phyloP scores from a whole-genome alignment of 208 protist genomes.

The Acanthamoeba royreba region DNA sequence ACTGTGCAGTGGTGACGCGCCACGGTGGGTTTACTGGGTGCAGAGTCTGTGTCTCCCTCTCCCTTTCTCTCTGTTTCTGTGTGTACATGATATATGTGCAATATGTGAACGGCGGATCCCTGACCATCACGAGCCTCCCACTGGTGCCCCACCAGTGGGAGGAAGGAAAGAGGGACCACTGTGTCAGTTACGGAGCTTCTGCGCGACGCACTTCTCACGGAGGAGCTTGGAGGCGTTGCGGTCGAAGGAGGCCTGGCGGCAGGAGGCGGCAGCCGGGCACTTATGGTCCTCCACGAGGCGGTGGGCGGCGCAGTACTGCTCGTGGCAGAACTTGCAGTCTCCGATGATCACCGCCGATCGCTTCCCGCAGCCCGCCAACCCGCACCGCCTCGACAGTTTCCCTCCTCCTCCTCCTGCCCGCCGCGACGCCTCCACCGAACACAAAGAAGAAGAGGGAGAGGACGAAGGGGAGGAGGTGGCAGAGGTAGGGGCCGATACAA shows the following conservation, averaged over 20 bases:
- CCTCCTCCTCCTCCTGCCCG: too few species aligned
- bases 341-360: slow-evolving; percentile 68
- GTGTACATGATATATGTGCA: too few species aligned
- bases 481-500: not conserved
- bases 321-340: slow-evolving; percentile 73
- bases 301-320: slow-evolving; percentile 66
- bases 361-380: slow-evolving; percentile 57
- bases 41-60: too few species aligned
- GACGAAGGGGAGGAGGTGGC: not conserved
- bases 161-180: not conserved
- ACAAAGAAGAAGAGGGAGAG: too few species aligned
- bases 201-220: slow-evolving; percentile 59
- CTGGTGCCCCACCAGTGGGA: not conserved
- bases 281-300: slow-evolving; percentile 69
- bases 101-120: too few species aligned
- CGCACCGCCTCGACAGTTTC: slow-evolving; percentile 53
- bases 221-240: slow-evolving; percentile 63
- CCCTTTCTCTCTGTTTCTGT: too few species aligned
- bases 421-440: too few species aligned
- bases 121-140: too few species aligned
- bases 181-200: slow-evolving; percentile 41
- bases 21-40: too few species aligned
- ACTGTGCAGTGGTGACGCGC: too few species aligned
- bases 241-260: slow-evolving; percentile 59
- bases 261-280: slow-evolving; percentile 57